A percentile compares a stretch with the other conserved stretches of the same genome.
Evolutionary conservation across 1,139 yeast genomes (phyloP).

Genomic region (Suzukiozyma palmioleophila): DNA sequence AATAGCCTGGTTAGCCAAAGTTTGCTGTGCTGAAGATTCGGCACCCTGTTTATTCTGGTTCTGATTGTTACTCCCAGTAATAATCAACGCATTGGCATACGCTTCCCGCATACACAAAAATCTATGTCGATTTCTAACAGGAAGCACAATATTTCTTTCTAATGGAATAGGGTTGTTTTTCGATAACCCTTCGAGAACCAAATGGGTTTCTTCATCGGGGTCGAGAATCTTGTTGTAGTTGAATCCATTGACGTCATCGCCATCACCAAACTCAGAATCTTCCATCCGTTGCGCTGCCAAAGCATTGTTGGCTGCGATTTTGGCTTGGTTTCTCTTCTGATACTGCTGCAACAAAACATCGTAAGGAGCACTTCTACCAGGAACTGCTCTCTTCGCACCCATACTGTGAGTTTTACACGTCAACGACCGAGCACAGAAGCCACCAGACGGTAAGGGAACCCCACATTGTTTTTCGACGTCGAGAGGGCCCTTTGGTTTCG

Average conservation of each 20-base stretch:
- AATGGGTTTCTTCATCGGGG: constrained; percentile 93
- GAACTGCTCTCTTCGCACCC: constrained; percentile 96
- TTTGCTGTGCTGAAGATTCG: constrained; percentile 27
- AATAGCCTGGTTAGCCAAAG: constrained; percentile 47
- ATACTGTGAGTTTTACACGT: constrained; percentile 97
- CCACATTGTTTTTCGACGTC: constrained; percentile 97
- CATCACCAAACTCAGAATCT: constrained; percentile 34
- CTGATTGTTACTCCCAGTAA: constrained; percentile 24
- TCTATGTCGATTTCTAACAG: constrained; percentile 64
- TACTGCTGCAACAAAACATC: constrained; percentile 84
- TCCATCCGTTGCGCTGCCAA: constrained; percentile 53
- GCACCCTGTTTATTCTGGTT: constrained; percentile 11
- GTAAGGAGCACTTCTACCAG: constrained; percentile 89
- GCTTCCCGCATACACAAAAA: constrained; percentile 81
- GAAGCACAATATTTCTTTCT: constrained; percentile 69
- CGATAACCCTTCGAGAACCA: constrained; percentile 87
- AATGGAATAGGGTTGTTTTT: constrained; percentile 77
- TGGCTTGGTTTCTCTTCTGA: constrained; percentile 89
- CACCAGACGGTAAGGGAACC: constrained; percentile 88
- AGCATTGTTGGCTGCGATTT: constrained; percentile 77
- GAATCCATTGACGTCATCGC: constrained; percentile 18
- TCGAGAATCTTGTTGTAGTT: constrained; percentile 31
- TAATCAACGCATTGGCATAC: constrained; percentile 60
- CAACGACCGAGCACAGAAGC: constrained; percentile 87
- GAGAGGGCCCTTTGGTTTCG: constrained; percentile 71